Evolutionary conservation across 2,329 filamentous ascomycete genomes (phyloP).

Genomic region (Alternaria alternata): DNA sequence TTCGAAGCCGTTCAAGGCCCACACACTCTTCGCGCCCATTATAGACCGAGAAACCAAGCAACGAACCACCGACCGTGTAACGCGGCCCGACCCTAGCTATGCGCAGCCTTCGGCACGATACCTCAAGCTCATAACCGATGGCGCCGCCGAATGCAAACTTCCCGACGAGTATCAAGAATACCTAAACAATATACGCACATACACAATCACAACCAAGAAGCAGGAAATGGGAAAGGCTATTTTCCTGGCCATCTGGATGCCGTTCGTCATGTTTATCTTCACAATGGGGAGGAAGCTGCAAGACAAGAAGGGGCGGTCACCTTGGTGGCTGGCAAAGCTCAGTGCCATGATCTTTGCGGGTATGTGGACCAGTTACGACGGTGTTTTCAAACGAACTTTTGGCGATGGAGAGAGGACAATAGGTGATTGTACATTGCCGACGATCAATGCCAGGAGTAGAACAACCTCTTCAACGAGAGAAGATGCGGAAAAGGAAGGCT

Average conservation of each 20-base stretch:
- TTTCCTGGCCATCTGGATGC: conserved; percentile 67
- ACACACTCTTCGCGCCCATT: conserved; percentile 79
- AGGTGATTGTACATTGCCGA: conserved; percentile 28
- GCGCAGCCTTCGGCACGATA: conserved; percentile 87
- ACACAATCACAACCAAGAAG: conserved; percentile 70
- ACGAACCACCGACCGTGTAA: conserved; percentile 53
- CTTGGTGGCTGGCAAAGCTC: conserved; percentile 69
- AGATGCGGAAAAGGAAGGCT: conserved; percentile 20
- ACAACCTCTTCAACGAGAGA: not conserved
- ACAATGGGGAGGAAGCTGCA: conserved; percentile 60
- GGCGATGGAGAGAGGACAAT: conserved; percentile 82
- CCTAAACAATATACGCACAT: conserved; percentile 73
- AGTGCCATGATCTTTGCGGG: conserved; percentile 63
- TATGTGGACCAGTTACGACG: conserved; percentile 73
- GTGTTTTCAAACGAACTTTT: conserved; percentile 70
- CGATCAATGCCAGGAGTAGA: not conserved
- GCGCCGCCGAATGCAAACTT: conserved; percentile 80
- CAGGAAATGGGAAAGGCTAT: conserved; percentile 73
- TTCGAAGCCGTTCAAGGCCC: conserved; percentile 75
- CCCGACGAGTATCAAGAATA: conserved; percentile 80
- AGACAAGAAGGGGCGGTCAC: conserved; percentile 72
- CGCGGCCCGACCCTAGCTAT: conserved; percentile 72
- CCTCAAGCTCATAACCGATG: conserved; percentile 78
- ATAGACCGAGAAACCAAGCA: conserved; percentile 25
- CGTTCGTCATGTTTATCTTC: conserved; percentile 65